Percentiles rank a stretch among this genome's conserved stretches.
Conservation (phyloP, 495 filamentous ascomycete genomes). For the Penicillium antarcticum region DNA sequence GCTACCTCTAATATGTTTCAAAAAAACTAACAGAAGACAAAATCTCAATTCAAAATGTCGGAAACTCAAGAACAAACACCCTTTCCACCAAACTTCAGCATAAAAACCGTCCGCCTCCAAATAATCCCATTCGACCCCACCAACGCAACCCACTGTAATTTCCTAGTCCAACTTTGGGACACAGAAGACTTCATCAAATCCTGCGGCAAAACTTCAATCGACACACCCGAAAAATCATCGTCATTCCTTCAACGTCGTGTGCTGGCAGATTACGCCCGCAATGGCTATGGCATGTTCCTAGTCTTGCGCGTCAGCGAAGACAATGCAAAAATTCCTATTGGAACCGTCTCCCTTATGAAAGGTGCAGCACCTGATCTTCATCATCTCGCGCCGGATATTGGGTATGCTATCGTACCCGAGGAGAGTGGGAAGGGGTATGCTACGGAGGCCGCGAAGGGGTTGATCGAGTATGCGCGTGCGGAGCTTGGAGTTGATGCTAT, state of each 20-base stretch:
- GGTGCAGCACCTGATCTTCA: slow-evolving; percentile 18
- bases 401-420: slow-evolving; percentile 29
- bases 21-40: too few relatives aligned
- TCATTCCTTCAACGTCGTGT: slow-evolving; percentile 17
- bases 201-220: slow-evolving; percentile 19
- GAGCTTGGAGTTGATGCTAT: slow-evolving; percentile 14
- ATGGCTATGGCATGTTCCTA: slow-evolving; percentile 29
- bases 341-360: slow-evolving; percentile 27
- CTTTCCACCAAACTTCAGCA: too few relatives aligned
- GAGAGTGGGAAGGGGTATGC: slow-evolving; percentile 37
- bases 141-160: slow-evolving; percentile 28
- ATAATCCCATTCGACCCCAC: slow-evolving; percentile 28
- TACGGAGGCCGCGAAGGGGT: slow-evolving; percentile 28
- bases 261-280: slow-evolving; percentile 21
- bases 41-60: too few relatives aligned
- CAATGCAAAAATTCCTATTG: slow-evolving; percentile 15
- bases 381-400: slow-evolving; percentile 31
- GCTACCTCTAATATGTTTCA: too few relatives aligned
- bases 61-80: too few relatives aligned
- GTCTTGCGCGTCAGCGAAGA: slow-evolving; percentile 13
- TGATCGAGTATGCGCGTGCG: slow-evolving; percentile 25
- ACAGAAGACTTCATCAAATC: slow-evolving; percentile 27
- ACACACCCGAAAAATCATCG: slow-evolving; percentile 20
- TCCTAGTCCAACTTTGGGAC: slow-evolving; percentile 34
- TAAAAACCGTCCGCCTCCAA: slow-evolving; percentile 26